These are phyloP conservation scores for Torulaspora delbrueckii DNA, from an alignment of 805 yeast species.

Conservation along the genomic window DNA sequence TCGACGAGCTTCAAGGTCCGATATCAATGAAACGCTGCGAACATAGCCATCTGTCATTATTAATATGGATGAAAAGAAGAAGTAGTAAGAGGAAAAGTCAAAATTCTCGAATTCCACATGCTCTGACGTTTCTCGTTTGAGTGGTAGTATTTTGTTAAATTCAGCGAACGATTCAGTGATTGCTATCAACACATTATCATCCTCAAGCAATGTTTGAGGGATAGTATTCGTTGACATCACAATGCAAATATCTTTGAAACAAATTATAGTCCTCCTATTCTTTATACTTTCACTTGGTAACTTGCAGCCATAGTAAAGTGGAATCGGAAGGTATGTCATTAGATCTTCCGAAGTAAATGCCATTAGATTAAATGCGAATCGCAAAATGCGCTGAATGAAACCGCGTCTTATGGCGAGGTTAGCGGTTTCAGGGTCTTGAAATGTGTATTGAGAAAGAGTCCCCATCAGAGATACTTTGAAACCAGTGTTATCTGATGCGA, in stretches of 20 bases:
- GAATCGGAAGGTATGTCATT: slow-evolving; percentile 22
- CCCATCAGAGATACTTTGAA: slow-evolving; percentile 26
- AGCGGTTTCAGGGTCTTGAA: slow-evolving; percentile 30
- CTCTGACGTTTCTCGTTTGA: slow-evolving; percentile 65
- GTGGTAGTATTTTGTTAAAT: slow-evolving; percentile 47
- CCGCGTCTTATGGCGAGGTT: slow-evolving; percentile 27
- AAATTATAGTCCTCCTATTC: slow-evolving; percentile 30
- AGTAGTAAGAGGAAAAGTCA: slow-evolving; percentile 50
- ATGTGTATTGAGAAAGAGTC: slow-evolving; percentile 29
- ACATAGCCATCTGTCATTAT: slow-evolving; percentile 33
- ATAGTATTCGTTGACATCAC: slow-evolving; percentile 65
- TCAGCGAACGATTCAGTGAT: slow-evolving; percentile 27
- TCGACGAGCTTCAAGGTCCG: slow-evolving; percentile 20
- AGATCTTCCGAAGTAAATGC: slow-evolving; percentile 29
- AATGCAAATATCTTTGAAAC: slow-evolving; percentile 55
- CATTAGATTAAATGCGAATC: slow-evolving; percentile 30
- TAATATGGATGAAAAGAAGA: slow-evolving; percentile 30
- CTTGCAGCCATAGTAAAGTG: slow-evolving; percentile 24
- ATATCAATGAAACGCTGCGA: slow-evolving; percentile 26
- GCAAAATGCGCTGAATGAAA: slow-evolving; percentile 29
- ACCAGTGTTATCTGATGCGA: slow-evolving; percentile 25
- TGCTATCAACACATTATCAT: slow-evolving; percentile 15
- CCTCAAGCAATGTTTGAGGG: slow-evolving; percentile 37
- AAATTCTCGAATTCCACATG: slow-evolving; percentile 91
- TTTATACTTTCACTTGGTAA: slow-evolving; percentile 28